Conservation (phyloP, 441 rosid species). For the Euphorbia corollata region DNA sequence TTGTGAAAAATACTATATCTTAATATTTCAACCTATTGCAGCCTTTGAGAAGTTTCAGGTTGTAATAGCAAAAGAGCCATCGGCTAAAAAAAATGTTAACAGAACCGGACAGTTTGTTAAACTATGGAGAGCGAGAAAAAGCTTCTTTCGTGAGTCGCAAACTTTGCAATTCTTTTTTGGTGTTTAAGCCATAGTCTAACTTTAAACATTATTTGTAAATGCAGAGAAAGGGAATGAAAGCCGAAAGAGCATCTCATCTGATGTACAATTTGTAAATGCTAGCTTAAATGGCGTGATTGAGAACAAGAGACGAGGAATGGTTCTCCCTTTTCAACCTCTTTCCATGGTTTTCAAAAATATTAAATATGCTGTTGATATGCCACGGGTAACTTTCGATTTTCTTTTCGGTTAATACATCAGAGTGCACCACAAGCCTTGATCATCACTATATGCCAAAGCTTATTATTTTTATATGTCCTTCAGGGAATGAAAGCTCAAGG, state of each 20-base stretch:
- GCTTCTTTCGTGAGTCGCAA: slow-evolving; percentile 19
- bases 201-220: slow-evolving; percentile 9
- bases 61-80: slow-evolving; percentile 37
- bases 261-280: slow-evolving; percentile 27
- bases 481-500: slow-evolving; percentile 66
- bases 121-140: slow-evolving; percentile 23
- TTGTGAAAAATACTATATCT: slow-evolving; percentile 2
- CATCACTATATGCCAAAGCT: too few relatives aligned
- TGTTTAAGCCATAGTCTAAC: slow-evolving; percentile 5
- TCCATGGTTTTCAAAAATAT: slow-evolving; percentile 51
- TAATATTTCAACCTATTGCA: slow-evolving; percentile 26
- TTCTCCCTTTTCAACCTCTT: slow-evolving; percentile 56
- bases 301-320: slow-evolving; percentile 45
- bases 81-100: slow-evolving; percentile 34
- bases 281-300: slow-evolving; percentile 23
- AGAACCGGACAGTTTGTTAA: slow-evolving; percentile 28
- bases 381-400: slow-evolving; percentile 35
- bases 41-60: slow-evolving; percentile 60
- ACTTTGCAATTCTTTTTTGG: neutral
- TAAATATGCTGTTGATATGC: slow-evolving; percentile 58
- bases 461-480: slow-evolving; percentile 2
- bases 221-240: slow-evolving; percentile 32
- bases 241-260: slow-evolving; percentile 21
- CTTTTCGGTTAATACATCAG: neutral
- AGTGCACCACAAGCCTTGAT: neutral